Evolutionary conservation across 345 rosid genomes (phyloP).

Genomic region (Garcia nutans): DNA sequence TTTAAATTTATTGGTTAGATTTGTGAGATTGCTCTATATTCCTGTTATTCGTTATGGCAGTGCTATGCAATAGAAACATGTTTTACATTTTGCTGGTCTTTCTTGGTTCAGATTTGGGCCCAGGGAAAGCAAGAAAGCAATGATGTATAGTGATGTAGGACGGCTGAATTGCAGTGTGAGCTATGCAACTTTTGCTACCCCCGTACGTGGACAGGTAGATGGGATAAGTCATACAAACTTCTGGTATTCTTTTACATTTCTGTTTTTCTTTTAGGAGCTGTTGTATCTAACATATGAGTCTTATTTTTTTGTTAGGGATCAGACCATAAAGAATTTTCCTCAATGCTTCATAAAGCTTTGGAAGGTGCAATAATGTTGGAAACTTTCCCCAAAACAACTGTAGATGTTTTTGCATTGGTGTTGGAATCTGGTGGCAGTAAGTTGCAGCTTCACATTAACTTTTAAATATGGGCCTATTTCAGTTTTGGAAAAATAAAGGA

Average conservation of each 20-base stretch:
- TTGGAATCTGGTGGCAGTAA: constrained; percentile 98
- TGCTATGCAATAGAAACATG: background rate
- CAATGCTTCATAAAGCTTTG: constrained; percentile 92
- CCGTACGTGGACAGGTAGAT: constrained; percentile 68
- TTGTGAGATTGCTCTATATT: background rate
- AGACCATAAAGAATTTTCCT: constrained; percentile 71
- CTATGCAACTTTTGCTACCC: constrained; percentile 80
- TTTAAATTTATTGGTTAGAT: background rate
- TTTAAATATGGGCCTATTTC: background rate
- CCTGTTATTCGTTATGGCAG: background rate
- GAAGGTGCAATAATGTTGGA: constrained; percentile 84
- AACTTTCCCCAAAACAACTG: constrained; percentile 91
- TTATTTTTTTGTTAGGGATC: constrained; percentile 50
- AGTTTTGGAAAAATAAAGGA: background rate
- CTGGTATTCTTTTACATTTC: background rate
- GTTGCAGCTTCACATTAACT: constrained; percentile 27
- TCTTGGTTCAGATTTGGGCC: constrained; percentile 77
- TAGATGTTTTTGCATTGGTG: constrained; percentile 89
- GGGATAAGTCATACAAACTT: constrained; percentile 6
- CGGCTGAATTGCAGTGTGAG: constrained; percentile 79
- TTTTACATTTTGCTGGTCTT: constrained; percentile 1
- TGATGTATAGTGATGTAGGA: constrained; percentile 81
- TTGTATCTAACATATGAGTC: constrained; percentile 13
- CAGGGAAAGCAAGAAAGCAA: constrained; percentile 97
- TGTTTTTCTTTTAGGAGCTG: constrained; percentile 10